Conservation (phyloP, 192 early-diverging fungal genomes). For the Linnemannia elongata region DNA sequence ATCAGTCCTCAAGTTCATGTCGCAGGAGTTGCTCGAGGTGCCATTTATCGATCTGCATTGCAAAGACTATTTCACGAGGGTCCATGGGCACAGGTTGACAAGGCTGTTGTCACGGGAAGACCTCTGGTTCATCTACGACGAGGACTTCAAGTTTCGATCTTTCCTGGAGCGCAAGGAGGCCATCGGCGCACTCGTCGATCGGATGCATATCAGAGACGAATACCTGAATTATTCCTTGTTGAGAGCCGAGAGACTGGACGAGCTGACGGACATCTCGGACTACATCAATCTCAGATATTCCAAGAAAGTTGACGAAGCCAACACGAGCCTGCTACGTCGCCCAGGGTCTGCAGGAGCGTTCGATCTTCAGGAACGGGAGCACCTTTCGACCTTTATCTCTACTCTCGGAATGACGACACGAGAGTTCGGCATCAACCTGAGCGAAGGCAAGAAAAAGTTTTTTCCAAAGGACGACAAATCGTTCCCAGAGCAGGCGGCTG, state of each 20-base stretch:
- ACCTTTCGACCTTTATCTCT: slow-evolving; percentile 58
- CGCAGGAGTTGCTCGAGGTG: slow-evolving; percentile 87
- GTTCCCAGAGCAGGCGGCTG: slow-evolving; percentile 66
- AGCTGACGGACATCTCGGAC: slow-evolving; percentile 74
- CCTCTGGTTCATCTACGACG: slow-evolving; percentile 92
- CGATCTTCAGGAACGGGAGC: slow-evolving; percentile 53
- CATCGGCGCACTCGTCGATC: slow-evolving; percentile 64
- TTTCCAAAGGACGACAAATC: slow-evolving; percentile 71
- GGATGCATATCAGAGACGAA: slow-evolving; percentile 61
- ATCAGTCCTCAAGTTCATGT: slow-evolving; percentile 59
- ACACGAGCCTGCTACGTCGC: slow-evolving; percentile 48
- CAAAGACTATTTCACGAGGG: slow-evolving; percentile 82
- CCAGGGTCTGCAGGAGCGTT: slow-evolving; percentile 50
- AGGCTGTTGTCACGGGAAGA: slow-evolving; percentile 77
- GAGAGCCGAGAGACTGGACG: slow-evolving; percentile 70
- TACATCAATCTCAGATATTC: slow-evolving; percentile 73
- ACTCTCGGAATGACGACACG: slow-evolving; percentile 66
- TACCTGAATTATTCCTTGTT: slow-evolving; percentile 63
- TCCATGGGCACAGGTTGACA: slow-evolving; percentile 48
- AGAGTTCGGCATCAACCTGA: slow-evolving; percentile 71
- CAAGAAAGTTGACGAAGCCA: slow-evolving; percentile 42
- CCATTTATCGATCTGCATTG: slow-evolving; percentile 91
- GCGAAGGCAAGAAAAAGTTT: slow-evolving; percentile 63
- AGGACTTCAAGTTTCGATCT: slow-evolving; percentile 81
- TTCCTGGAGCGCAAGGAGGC: slow-evolving; percentile 73